phyloP scores from a whole-genome alignment of 805 yeast species.

The Debaryomyces tyrocola region DNA sequence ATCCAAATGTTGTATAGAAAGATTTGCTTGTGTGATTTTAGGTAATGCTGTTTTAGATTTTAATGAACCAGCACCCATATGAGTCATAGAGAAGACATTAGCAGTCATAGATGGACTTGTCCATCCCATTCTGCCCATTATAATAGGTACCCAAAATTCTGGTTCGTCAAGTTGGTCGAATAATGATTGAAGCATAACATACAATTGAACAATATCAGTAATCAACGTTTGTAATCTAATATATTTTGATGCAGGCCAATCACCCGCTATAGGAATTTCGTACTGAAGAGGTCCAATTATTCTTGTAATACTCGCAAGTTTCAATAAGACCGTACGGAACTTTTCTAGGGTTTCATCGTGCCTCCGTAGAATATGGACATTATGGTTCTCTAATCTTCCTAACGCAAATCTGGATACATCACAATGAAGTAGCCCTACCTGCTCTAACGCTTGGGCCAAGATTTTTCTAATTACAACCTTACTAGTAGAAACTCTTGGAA shows the following conservation, averaged over 20 bases:
- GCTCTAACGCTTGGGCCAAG: slow-evolving; percentile 20
- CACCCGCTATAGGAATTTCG: slow-evolving; percentile 29
- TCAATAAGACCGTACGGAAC: slow-evolving; percentile 19
- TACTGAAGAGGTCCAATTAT: slow-evolving; percentile 26
- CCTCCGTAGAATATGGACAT: slow-evolving; percentile 15
- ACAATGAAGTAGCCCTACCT: slow-evolving; percentile 30
- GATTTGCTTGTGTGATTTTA: slow-evolving; percentile 13
- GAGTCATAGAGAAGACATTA: slow-evolving; percentile 26
- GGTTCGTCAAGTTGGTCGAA: slow-evolving; percentile 28
- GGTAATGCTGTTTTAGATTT: slow-evolving; percentile 26
- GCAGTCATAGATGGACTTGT: slow-evolving; percentile 24
- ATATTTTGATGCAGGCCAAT: slow-evolving; percentile 32
- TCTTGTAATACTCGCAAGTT: slow-evolving; percentile 18
- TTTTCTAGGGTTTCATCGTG: slow-evolving; percentile 21
- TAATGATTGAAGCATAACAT: slow-evolving; percentile 20
- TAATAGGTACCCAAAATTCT: slow-evolving; percentile 24
- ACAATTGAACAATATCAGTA: slow-evolving; percentile 27
- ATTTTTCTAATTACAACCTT: slow-evolving; percentile 24
- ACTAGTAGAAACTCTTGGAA: slow-evolving; percentile 30
- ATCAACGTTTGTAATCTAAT: slow-evolving; percentile 18
- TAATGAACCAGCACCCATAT: slow-evolving; percentile 31
- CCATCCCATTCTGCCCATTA: slow-evolving; percentile 32
- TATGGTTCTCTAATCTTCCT: slow-evolving; percentile 18
- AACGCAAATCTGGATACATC: slow-evolving; percentile 26
- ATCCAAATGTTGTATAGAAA: neutral